phyloP scores from a whole-genome alignment of 108 stramenopile species.

The Nitzschia sp. region DNA sequence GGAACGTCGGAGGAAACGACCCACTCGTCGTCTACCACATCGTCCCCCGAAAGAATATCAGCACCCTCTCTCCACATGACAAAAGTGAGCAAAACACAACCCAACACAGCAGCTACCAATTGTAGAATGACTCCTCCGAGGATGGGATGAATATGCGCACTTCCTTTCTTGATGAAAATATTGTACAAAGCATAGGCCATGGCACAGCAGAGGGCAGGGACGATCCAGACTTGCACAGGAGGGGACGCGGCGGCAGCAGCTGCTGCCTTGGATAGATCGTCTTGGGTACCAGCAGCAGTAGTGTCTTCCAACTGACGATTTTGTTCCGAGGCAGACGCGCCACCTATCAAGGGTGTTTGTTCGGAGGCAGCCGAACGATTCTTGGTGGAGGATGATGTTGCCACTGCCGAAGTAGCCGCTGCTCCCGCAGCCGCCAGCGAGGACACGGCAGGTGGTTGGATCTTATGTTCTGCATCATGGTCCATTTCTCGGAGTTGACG shows the following conservation, averaged over 20 bases:
- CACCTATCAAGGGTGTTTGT: not conserved
- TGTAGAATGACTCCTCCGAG: conserved; percentile 75
- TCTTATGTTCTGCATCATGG: not conserved
- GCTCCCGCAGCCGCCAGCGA: not conserved
- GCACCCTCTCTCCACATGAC: conserved; percentile 12
- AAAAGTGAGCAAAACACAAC: conserved; percentile 33
- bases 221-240: conserved; percentile 52
- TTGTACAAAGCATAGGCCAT: conserved; percentile 72
- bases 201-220: conserved; percentile 66
- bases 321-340: not conserved
- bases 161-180: conserved; percentile 76
- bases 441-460: not conserved
- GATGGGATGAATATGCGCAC: conserved; percentile 57
- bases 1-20: not conserved
- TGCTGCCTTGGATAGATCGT: not conserved
- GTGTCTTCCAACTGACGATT: not conserved
- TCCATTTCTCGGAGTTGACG: conserved; percentile 3
- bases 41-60: not conserved
- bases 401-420: not conserved
- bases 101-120: conserved; percentile 66
- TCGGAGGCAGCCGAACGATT: not conserved
- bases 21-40: not conserved
- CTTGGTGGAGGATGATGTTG: too few relatives aligned
- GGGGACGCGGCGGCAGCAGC: conserved; percentile 17
- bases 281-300: not conserved